Evolutionary conservation across 306 rosid genomes (phyloP), one percentile per base, ranked within the genome.

Genomic region (Acacia acuminata): DNA sequence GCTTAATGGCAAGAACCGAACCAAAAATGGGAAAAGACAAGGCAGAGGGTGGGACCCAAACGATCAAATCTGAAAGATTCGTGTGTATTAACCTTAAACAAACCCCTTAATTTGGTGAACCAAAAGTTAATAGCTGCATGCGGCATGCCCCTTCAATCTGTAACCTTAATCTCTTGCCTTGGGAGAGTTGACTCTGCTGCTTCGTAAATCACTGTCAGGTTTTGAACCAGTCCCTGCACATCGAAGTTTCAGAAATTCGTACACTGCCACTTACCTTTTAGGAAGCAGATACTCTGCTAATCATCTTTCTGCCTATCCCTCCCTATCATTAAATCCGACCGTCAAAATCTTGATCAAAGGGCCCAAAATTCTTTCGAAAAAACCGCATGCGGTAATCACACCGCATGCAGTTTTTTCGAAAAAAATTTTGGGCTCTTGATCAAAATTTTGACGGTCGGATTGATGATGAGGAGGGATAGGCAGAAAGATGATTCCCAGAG

Each of bases 121-220:
- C 4, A 56, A 1, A 20, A 56, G 63, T 8, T n/a, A 24, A 19
- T 19, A 25, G 25, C 61, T 2, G 61, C 61, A 16, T 53, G n/a
- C 10, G 61, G 61, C 61, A 53, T 22, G 61, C 24, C 61, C 24
- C 9, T 53, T 4, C n/a, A 19, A 53, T 51, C 17, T 51, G 8
- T 32, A 32, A 34, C 4, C 5, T 3, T 4, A 19, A 51, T 10
- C 61, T 17, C 61, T 19, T 1, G 7, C 5, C 61, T 19, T 1
- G 7, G 16, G 8, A 51, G 58, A 17, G 58, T 16, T 17, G 58
- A 80, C 88, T 6, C 85, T 42, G 76, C 38, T 5, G 43, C 78
- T 70, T 55, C 72, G 69, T 77, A 53, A 83, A 71, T 77, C 67
- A 3, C 14, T 75, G 71, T 65, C 80, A 65, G 43, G 77, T 79